Base-by-base conservation (phyloP, 495 filamentous ascomycete species). In the Penicillium cosmopolitanum region DNA sequence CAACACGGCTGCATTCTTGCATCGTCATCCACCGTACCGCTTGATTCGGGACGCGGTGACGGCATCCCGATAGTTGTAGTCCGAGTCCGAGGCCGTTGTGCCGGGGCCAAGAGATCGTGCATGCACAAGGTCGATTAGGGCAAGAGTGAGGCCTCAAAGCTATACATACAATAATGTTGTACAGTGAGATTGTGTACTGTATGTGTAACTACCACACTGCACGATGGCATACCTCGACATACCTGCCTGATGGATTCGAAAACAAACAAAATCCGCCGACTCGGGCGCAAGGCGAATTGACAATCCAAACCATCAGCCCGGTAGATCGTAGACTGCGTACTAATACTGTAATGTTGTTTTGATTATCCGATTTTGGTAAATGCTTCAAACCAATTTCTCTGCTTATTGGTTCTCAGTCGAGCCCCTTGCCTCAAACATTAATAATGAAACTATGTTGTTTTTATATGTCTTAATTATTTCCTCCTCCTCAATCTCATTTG, bases 1-100 rank as follows among this genome's bases (percentile, higher is more conserved):
- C n/a, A 34, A 35, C 50, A 35, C 50, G 50, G 50, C 50, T 44
- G 50, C 31, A 52, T 52, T 52, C 31, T 52, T 52, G 50, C 31
- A 34, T 38, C 50, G 21, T 38, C n/a, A 31, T 18, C 50, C 34
- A 35, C 50, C 25, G 50, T 28, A 15, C 31, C 11, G 34, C 50
- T 52, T 28, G 28, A 48, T 48, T 48, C 21, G 46, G 46, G 46
- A 28, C 21, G 50, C 50, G 50, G 28, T 52, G 28, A 52, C 50
- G 34, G 50, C 18, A n/a, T 52, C 28, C 50, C 50, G 50, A 52
- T 44, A 44, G 16, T 16, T 18, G 9, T 35, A 35, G 28, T 25
- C 3, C 11, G 11, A 19, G 19, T 5, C 50, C 50, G 50, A 52
- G 50, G 15, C 16, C 42, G n/a, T 21, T 44, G 16, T 16, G 15